These are phyloP conservation scores for Ilyonectria mors-panacis DNA, from an alignment of 2,329 filamentous ascomycete genomes.

Conservation along the genomic window DNA sequence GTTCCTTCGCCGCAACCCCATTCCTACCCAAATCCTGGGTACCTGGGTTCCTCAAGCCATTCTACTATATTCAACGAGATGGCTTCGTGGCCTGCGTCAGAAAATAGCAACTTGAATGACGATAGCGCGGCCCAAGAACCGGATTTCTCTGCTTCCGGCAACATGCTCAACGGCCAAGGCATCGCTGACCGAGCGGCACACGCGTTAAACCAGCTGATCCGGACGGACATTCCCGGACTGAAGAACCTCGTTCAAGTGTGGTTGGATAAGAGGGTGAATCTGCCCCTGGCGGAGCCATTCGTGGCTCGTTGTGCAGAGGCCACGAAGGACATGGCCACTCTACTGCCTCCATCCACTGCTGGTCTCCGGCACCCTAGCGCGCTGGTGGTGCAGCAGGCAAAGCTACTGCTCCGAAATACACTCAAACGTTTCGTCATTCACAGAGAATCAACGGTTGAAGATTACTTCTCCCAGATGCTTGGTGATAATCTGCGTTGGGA, in stretches of 20 bases:
- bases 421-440: not conserved
- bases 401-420: conserved; percentile 16
- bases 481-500: conserved; percentile 25
- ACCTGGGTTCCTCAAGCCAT: conserved; percentile 23
- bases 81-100: conserved; percentile 2
- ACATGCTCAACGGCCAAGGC: conserved; percentile 16
- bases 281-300: conserved; percentile 23
- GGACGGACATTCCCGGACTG: conserved; percentile 9
- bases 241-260: conserved; percentile 2
- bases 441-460: not conserved
- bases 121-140: conserved; percentile 13
- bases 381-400: not conserved
- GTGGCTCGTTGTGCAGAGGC: conserved; percentile 21
- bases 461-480: conserved; percentile 19
- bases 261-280: conserved; percentile 21
- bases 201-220: conserved; percentile 5
- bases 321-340: not conserved
- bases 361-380: not conserved
- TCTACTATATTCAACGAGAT: conserved; percentile 25
- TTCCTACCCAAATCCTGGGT: conserved; percentile 28
- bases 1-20: conserved; percentile 8
- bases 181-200: conserved; percentile 16
- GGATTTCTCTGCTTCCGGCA: not conserved
- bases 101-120: not conserved
- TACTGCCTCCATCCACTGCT: not conserved